Conservation (phyloP, 1,284 basidiomycete species). For the Ceratobasidium sp. region DNA sequence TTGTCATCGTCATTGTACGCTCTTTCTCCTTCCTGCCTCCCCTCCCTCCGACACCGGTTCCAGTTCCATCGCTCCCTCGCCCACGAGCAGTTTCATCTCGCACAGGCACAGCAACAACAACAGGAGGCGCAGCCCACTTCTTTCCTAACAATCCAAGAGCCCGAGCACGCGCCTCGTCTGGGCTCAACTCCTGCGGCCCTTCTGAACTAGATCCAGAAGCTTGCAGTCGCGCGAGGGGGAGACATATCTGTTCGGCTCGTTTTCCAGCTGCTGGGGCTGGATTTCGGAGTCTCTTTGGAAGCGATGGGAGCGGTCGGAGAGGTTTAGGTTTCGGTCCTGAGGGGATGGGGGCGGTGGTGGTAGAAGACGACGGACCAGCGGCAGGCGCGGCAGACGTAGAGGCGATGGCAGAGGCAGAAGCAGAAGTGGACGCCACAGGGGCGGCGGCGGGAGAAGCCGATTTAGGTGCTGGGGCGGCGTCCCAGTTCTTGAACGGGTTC, state of each 20-base stretch:
- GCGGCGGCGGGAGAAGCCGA: conserved; percentile 42
- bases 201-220: conserved; percentile 56
- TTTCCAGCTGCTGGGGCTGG: conserved; percentile 67
- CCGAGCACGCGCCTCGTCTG: conserved; percentile 77
- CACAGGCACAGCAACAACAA: conserved; percentile 34
- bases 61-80: background rate
- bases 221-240: conserved; percentile 52
- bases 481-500: conserved; percentile 66
- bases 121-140: conserved; percentile 76
- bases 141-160: conserved; percentile 82
- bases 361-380: conserved; percentile 44
- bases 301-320: conserved; percentile 17
- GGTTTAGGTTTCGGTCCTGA: conserved; percentile 40
- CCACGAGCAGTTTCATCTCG: conserved; percentile 30
- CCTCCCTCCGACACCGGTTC: background rate
- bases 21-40: conserved; percentile 33
- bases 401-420: conserved; percentile 46
- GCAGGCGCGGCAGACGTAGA: conserved; percentile 26
- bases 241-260: conserved; percentile 73
- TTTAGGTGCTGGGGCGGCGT: conserved; percentile 50
- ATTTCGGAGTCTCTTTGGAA: conserved; percentile 39
- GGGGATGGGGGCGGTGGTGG: conserved; percentile 1
- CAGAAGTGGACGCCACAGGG: conserved; percentile 48
- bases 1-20: conserved; percentile 40
- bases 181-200: conserved; percentile 74